These are phyloP conservation scores for Oehlia diaphana DNA, from an alignment of 192 early-diverging fungal genomes.

Conservation along the genomic window DNA sequence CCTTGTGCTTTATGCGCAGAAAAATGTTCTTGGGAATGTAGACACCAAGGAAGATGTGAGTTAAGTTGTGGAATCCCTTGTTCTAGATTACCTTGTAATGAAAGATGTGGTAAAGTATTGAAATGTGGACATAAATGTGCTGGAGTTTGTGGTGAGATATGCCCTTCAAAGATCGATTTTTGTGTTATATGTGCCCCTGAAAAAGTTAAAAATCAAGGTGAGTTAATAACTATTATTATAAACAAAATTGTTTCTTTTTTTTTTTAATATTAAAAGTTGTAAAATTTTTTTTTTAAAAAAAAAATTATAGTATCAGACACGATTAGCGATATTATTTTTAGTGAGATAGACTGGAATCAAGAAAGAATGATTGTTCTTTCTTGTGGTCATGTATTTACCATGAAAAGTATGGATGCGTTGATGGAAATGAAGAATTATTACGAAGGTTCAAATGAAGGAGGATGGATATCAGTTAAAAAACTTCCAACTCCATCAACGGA, in stretches of 20 bases:
- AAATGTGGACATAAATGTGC: constrained; percentile 54
- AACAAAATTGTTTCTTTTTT: background rate
- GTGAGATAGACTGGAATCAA: constrained; percentile 38
- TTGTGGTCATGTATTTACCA: constrained; percentile 55
- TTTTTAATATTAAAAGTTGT: too few relatives aligned
- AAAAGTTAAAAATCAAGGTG: constrained; percentile 12
- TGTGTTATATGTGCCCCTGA: constrained; percentile 41
- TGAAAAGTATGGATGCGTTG: constrained; percentile 50
- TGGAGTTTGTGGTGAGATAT: constrained; percentile 50
- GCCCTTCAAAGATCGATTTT: constrained; percentile 25
- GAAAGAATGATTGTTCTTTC: constrained; percentile 48
- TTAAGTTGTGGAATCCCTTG: constrained; percentile 60
- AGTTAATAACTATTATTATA: background rate
- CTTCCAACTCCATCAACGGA: background rate
- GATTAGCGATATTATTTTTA: too few relatives aligned
- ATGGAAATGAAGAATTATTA: constrained; percentile 49
- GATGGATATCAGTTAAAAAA: background rate
- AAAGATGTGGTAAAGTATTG: constrained; percentile 45
- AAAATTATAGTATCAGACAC: too few relatives aligned
- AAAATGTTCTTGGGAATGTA: constrained; percentile 52
- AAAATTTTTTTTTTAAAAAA: too few relatives aligned
- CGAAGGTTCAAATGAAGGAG: background rate
- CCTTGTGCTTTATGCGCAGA: constrained; percentile 49
- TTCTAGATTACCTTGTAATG: constrained; percentile 56
- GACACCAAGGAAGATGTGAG: constrained; percentile 47